Evolutionary conservation across 768 basidiomycete genomes (phyloP).

Genomic region (Ramaria rubella): DNA sequence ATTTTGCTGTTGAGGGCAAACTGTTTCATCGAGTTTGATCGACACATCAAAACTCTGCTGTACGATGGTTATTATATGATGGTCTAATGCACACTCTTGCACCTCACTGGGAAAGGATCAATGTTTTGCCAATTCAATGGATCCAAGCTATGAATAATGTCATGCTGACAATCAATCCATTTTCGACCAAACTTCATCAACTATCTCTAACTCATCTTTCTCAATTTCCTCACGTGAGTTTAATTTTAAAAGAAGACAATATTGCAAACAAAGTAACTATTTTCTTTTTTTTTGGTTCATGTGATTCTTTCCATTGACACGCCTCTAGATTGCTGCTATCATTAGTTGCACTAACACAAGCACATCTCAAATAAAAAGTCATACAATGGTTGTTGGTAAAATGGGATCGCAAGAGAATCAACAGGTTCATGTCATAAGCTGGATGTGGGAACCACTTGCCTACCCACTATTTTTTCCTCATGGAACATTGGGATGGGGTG

Average conservation of each 20-base stretch:
- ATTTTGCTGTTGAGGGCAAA: conserved; percentile 26
- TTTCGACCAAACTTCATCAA: conserved; percentile 6
- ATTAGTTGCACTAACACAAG: not conserved
- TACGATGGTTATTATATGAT: conserved; percentile 31
- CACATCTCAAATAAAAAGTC: not conserved
- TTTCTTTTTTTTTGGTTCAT: not conserved
- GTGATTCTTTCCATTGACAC: too few relatives aligned
- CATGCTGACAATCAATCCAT: conserved; percentile 15
- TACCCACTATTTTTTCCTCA: conserved; percentile 36
- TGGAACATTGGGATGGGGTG: conserved; percentile 31
- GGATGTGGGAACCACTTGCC: conserved; percentile 31
- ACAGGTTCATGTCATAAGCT: conserved; percentile 23
- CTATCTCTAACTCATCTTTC: conserved; percentile 10
- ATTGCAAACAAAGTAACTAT: not conserved
- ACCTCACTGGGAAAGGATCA: not conserved
- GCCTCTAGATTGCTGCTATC: not conserved
- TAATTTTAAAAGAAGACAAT: not conserved
- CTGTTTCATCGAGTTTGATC: conserved; percentile 29
- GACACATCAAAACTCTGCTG: conserved; percentile 21
- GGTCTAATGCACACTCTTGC: conserved; percentile 15
- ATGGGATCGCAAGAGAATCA: not conserved
- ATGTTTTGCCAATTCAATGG: conserved; percentile 13
- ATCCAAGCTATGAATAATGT: conserved; percentile 6
- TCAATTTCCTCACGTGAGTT: conserved; percentile 12
- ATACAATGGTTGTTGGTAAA: not conserved